phyloP scores from a whole-genome alignment of 805 yeast genomes.

The Danielozyma ontarioensis region DNA sequence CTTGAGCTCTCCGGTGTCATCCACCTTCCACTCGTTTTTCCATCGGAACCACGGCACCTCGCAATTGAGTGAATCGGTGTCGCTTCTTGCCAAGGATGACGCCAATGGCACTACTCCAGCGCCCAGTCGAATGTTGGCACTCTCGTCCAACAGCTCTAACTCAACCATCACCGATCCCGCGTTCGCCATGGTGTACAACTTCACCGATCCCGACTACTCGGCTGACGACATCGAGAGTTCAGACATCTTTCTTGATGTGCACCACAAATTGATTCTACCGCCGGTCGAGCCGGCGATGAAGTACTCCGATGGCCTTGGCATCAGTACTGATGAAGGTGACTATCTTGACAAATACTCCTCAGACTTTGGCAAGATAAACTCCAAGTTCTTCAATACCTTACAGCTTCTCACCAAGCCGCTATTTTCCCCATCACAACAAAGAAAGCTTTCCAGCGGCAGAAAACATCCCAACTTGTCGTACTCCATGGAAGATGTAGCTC shows the following conservation, averaged over 20 bases:
- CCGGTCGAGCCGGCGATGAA: too few relatives aligned
- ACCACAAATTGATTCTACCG: slow-evolving; percentile 19
- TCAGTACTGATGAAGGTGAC: slow-evolving; percentile 8
- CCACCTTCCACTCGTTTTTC: slow-evolving; percentile 29
- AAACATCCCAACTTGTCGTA: slow-evolving; percentile 18
- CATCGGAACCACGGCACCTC: slow-evolving; percentile 19
- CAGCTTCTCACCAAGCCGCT: slow-evolving; percentile 18
- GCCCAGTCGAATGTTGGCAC: slow-evolving; percentile 3
- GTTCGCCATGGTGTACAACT: slow-evolving; percentile 27
- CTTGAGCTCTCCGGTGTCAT: slow-evolving; percentile 20
- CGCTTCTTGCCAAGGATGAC: slow-evolving; percentile 1
- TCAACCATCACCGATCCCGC: slow-evolving; percentile 24
- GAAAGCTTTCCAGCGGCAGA: slow-evolving; percentile 14
- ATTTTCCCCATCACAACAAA: slow-evolving; percentile 20
- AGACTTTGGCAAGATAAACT: slow-evolving; percentile 13
- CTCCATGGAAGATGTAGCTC: slow-evolving; percentile 25
- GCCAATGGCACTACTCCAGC: not conserved
- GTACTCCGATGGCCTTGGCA: slow-evolving; percentile 14
- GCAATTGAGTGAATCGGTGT: slow-evolving; percentile 6
- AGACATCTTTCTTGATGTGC: slow-evolving; percentile 17
- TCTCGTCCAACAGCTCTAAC: slow-evolving; percentile 33
- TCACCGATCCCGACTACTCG: slow-evolving; percentile 27
- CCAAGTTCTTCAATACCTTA: slow-evolving; percentile 15
- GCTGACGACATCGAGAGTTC: slow-evolving; percentile 18
- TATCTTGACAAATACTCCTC: slow-evolving; percentile 10